These are phyloP conservation scores for Luzula sylvatica DNA, from an alignment of 176 grass and related monocot species.

Conservation along the genomic window DNA sequence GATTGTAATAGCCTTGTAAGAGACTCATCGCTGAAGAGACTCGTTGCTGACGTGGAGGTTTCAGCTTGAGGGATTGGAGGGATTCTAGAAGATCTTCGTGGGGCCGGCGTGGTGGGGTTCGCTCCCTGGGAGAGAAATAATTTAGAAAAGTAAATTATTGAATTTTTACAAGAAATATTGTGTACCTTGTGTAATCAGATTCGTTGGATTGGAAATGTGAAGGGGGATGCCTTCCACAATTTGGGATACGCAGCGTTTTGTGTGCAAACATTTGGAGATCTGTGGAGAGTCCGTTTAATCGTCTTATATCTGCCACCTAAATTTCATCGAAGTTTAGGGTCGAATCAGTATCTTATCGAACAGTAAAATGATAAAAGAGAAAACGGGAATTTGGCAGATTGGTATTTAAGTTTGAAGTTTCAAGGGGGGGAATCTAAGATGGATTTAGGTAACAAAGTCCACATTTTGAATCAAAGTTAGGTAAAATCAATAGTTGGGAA, in stretches of 20 bases:
- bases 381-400: too few species aligned
- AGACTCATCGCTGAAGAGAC: constrained; percentile 84
- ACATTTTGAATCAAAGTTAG: too few species aligned
- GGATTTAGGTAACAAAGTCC: too few species aligned
- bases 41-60: constrained; percentile 42
- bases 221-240: constrained; percentile 62
- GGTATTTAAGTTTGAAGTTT: too few species aligned
- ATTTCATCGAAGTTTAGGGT: not conserved
- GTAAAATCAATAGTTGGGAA: too few species aligned
- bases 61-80: constrained; percentile 37
- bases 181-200: constrained; percentile 20
- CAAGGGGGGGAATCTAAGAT: too few species aligned
- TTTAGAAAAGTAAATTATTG: constrained; percentile 11
- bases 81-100: constrained; percentile 64
- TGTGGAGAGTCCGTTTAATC: constrained; percentile 74
- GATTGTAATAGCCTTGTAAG: constrained; percentile 84
- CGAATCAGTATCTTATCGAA: constrained; percentile 15
- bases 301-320: constrained; percentile 83
- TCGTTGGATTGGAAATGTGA: constrained; percentile 44
- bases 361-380: not conserved
- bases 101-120: constrained; percentile 42
- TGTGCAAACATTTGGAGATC: constrained; percentile 97
- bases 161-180: not conserved
- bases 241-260: constrained; percentile 73
- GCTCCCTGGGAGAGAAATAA: constrained; percentile 53